Percentiles rank a stretch among this genome's conserved stretches.
Evolutionary conservation across 345 rosid genomes (phyloP).

Genomic region (Luvunga scandens): DNA sequence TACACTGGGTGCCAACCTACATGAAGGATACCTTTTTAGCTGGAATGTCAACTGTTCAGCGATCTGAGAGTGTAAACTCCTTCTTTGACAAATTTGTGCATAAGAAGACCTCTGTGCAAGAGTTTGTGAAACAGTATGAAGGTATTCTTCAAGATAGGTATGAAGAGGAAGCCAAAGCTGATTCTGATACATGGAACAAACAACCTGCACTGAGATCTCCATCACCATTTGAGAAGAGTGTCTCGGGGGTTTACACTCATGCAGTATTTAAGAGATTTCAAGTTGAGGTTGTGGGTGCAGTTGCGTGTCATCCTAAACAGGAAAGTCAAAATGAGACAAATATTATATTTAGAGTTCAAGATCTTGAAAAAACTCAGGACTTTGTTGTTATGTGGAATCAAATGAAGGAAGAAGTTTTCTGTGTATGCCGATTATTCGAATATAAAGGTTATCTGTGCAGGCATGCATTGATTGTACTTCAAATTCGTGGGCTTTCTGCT

Average conservation of each 20-base stretch:
- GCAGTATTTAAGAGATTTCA: slow-evolving; percentile 53
- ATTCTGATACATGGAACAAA: slow-evolving; percentile 53
- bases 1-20: slow-evolving; percentile 51
- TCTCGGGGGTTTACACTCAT: slow-evolving; percentile 44
- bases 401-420: slow-evolving; percentile 38
- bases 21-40: slow-evolving; percentile 43
- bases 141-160: slow-evolving; percentile 49
- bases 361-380: slow-evolving; percentile 46
- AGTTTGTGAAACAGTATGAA: slow-evolving; percentile 51
- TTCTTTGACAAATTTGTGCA: slow-evolving; percentile 56
- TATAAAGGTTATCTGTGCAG: slow-evolving; percentile 52
- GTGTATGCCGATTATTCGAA: slow-evolving; percentile 47
- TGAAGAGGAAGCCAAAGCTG: slow-evolving; percentile 58
- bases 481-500: slow-evolving; percentile 41
- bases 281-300: slow-evolving; percentile 51
- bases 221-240: slow-evolving; percentile 55
- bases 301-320: slow-evolving; percentile 55
- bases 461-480: slow-evolving; percentile 61
- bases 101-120: slow-evolving; percentile 53
- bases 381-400: slow-evolving; percentile 46
- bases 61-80: slow-evolving; percentile 50
- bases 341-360: slow-evolving; percentile 43
- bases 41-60: slow-evolving; percentile 48
- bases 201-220: slow-evolving; percentile 49
- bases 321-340: slow-evolving; percentile 43